phyloP scores from a whole-genome alignment of 148 eudicot genomes.

The Gaultheria prostrata region DNA sequence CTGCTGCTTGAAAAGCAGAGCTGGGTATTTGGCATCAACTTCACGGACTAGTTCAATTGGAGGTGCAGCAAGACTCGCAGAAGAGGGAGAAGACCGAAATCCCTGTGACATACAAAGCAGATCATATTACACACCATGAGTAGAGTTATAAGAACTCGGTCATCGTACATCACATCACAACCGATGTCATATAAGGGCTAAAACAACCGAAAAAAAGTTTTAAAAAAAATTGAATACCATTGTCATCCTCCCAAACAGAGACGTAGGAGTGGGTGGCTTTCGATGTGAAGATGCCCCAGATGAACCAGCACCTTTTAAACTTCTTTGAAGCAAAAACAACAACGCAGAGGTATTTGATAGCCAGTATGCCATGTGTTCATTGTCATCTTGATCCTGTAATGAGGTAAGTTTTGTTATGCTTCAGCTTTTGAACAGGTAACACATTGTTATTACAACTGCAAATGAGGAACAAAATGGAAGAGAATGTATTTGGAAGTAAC shows the following conservation, averaged over 20 bases:
- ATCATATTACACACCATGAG: not conserved
- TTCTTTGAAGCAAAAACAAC: constrained; percentile 87
- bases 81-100: constrained; percentile 90
- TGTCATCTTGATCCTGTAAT: constrained; percentile 83
- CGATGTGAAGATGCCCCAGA: constrained; percentile 49
- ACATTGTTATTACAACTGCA: not conserved
- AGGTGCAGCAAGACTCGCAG: constrained; percentile 55
- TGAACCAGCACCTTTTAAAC: constrained; percentile 65
- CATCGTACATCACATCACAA: not conserved
- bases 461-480: not conserved
- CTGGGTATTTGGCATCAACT: constrained; percentile 98
- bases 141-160: not conserved
- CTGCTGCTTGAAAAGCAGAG: constrained; percentile 98
- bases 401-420: not conserved
- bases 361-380: constrained; percentile 91
- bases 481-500: not conserved
- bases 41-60: constrained; percentile 69
- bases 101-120: constrained; percentile 43
- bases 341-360: constrained; percentile 85
- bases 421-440: not conserved
- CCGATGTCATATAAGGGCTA: not conserved
- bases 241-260: constrained; percentile 95
- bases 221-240: constrained; percentile 58
- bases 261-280: constrained; percentile 82
- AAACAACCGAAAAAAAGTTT: not conserved